Percentiles rank a stretch among this genome's conserved stretches.
Conservation (phyloP, 2,329 filamentous ascomycete species). For the Alternaria postmessia region DNA sequence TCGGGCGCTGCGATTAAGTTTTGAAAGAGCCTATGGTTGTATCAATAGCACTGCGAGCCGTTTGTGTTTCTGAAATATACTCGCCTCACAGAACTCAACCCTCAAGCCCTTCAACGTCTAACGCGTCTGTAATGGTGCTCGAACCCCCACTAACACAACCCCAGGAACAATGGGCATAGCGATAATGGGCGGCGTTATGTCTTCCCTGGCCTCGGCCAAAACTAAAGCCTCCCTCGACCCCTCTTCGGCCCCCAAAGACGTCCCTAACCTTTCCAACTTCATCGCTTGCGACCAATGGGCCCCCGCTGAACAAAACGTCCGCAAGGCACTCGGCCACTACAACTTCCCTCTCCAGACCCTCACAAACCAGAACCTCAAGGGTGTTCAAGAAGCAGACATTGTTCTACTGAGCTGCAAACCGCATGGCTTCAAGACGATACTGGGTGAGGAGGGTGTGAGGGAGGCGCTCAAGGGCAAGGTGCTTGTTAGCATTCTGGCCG, state of each 20-base stretch:
- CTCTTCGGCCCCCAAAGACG: constrained; percentile 49
- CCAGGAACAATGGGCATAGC: constrained; percentile 85
- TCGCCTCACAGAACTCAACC: background rate
- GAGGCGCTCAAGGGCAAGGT: constrained; percentile 81
- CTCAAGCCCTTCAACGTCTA: background rate
- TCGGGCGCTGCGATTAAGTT: background rate
- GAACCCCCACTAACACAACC: background rate
- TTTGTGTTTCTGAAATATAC: too few relatives aligned
- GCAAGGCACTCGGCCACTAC: constrained; percentile 70
- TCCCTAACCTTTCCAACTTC: constrained; percentile 70
- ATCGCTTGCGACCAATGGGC: constrained; percentile 79
- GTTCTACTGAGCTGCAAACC: constrained; percentile 84
- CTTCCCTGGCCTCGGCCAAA: constrained; percentile 65
- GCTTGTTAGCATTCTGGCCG: constrained; percentile 81
- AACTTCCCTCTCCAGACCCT: constrained; percentile 69
- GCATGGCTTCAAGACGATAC: constrained; percentile 73
- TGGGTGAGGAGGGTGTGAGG: constrained; percentile 72
- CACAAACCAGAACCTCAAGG: constrained; percentile 74
- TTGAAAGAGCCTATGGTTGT: background rate
- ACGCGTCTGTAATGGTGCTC: background rate
- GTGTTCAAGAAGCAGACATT: constrained; percentile 73
- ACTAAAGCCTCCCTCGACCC: constrained; percentile 49
- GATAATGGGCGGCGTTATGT: constrained; percentile 81
- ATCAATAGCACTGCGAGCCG: background rate
- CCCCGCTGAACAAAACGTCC: constrained; percentile 74